Percentiles rank a stretch among this genome's conserved stretches.
These are phyloP conservation scores for Coniochaeta ligniaria DNA, from an alignment of 2,329 filamentous ascomycete species.

Conservation along the genomic window DNA sequence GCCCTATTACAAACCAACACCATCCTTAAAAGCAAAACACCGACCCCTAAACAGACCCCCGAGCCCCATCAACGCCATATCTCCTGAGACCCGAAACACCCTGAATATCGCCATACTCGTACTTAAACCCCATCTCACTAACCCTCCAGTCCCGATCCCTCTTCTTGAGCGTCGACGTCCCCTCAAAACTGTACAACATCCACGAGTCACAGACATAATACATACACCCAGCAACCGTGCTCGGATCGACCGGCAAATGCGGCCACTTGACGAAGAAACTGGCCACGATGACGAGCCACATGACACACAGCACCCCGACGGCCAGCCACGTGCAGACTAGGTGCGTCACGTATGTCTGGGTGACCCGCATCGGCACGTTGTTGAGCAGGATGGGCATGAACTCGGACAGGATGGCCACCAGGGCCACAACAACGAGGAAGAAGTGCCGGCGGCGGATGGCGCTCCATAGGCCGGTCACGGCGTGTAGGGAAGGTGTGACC, in stretches of 20 bases:
- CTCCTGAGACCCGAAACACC: constrained; percentile 18
- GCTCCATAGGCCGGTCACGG: constrained; percentile 24
- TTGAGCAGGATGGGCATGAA: constrained; percentile 28
- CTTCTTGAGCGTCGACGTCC: constrained; percentile 17
- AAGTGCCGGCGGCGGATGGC: constrained; percentile 22
- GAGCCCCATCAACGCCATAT: constrained; percentile 18
- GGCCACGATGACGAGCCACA: constrained; percentile 24
- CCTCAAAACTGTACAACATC: constrained; percentile 23
- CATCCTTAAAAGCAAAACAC: not conserved
- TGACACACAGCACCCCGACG: constrained; percentile 24
- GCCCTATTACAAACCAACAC: no score
- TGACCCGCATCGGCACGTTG: constrained; percentile 29
- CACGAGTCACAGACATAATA: constrained; percentile 25
- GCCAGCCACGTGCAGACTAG: constrained; percentile 23
- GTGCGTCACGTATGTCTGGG: constrained; percentile 23
- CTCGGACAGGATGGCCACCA: constrained; percentile 27
- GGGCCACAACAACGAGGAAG: constrained; percentile 23
- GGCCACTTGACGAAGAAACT: constrained; percentile 26
- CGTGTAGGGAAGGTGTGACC: constrained; percentile 21
- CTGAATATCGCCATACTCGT: constrained; percentile 23
- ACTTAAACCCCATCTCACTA: constrained; percentile 18
- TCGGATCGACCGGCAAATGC: constrained; percentile 27
- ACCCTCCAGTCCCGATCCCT: constrained; percentile 22
- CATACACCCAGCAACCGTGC: constrained; percentile 26
- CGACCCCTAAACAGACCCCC: not conserved